Conservation (phyloP, 768 basidiomycete species). For the Termitomyces bulborhizus region DNA sequence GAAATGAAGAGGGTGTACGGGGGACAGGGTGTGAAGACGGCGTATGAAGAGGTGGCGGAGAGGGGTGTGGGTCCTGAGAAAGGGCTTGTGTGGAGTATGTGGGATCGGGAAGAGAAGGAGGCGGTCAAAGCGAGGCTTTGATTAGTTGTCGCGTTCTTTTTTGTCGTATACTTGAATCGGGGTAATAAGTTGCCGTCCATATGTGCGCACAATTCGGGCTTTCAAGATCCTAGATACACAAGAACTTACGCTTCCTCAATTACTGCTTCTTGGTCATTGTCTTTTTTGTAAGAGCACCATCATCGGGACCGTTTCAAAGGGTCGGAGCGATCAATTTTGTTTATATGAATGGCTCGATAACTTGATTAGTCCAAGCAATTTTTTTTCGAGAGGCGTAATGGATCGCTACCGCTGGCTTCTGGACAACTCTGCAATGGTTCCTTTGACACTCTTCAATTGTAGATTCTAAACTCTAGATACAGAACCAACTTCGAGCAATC, state of each 20-base stretch:
- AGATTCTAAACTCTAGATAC: background rate
- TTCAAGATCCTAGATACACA: background rate
- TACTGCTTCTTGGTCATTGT: background rate
- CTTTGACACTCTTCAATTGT: background rate
- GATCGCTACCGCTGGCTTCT: background rate
- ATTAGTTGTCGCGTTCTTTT: background rate
- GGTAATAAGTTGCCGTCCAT: background rate
- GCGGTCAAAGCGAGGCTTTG: conserved; percentile 10
- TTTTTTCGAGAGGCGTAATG: background rate
- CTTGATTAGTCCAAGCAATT: background rate
- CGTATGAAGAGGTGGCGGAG: conserved; percentile 40
- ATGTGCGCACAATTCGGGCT: background rate
- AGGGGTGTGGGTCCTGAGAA: conserved; percentile 46
- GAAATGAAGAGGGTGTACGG: conserved; percentile 43
- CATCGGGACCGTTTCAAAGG: background rate
- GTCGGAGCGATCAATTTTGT: background rate
- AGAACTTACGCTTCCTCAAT: no score
- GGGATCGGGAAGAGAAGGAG: conserved; percentile 31
- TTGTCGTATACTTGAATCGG: background rate
- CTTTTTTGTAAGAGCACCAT: background rate
- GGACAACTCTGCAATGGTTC: background rate
- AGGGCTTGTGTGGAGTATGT: conserved; percentile 63
- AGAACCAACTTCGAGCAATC: background rate
- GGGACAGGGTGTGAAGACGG: conserved; percentile 36
- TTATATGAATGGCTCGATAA: background rate